Conservation (phyloP, 139 green algal genomes). For the Eudorina sp. region DNA sequence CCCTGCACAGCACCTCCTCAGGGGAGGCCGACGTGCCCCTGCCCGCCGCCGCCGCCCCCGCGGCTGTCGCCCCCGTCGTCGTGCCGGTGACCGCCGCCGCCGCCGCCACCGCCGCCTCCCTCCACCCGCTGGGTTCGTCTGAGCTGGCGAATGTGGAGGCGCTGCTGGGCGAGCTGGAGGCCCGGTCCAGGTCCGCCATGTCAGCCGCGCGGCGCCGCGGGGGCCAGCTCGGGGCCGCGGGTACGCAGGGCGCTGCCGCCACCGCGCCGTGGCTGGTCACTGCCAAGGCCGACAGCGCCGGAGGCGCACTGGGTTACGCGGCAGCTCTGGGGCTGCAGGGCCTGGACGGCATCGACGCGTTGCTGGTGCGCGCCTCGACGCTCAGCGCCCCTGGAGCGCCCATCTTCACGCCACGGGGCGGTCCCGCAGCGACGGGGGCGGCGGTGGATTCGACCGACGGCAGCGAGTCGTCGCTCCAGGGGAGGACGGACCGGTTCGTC, state of each 20-base stretch:
- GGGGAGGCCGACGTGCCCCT: too few species aligned
- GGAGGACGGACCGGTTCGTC: background rate
- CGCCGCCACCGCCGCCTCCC: background rate
- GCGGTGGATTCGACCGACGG: background rate
- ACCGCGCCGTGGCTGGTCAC: background rate
- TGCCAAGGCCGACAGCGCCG: background rate
- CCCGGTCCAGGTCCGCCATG: slow-evolving; percentile 14
- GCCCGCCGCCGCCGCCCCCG: background rate
- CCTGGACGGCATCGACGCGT: slow-evolving; percentile 5
- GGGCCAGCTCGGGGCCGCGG: background rate
- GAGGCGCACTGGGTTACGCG: background rate
- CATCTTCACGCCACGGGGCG: background rate
- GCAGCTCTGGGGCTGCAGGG: background rate
- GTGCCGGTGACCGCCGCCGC: background rate
- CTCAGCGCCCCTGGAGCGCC: slow-evolving; percentile 8
- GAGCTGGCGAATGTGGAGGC: background rate
- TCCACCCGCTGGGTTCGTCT: background rate
- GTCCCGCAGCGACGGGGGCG: background rate
- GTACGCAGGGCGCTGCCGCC: background rate
- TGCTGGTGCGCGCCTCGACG: background rate
- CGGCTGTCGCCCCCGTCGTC: background rate
- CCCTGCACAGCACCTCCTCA: too few species aligned
- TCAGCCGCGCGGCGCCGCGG: background rate
- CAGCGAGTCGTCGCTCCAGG: background rate
- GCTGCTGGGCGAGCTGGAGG: slow-evolving; percentile 35